Percentiles rank a stretch among this genome's conserved stretches.
These are phyloP conservation scores for Xylaria sp. DNA, from an alignment of 2,329 filamentous ascomycete species.

Conservation along the genomic window DNA sequence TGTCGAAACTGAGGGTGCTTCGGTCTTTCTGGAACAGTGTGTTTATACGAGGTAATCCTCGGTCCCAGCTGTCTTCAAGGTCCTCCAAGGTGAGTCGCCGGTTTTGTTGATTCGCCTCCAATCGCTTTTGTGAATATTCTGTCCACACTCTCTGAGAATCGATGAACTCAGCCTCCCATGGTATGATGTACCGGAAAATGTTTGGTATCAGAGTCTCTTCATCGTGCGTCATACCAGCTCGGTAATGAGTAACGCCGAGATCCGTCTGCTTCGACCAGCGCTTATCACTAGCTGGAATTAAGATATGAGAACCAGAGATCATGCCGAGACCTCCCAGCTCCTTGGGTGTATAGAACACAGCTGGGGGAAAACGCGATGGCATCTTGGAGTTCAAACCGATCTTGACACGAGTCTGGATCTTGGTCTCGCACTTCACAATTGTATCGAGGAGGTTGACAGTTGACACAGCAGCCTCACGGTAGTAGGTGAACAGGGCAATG, in stretches of 20 bases:
- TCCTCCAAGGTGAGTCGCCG: conserved; percentile 93
- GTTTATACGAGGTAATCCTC: conserved; percentile 96
- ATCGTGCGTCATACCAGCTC: conserved; percentile 97
- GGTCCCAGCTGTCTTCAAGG: conserved; percentile 97
- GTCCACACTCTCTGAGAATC: conserved; percentile 99
- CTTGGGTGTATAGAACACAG: conserved; percentile 98
- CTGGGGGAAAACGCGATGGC: conserved; percentile 97
- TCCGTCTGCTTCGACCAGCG: conserved; percentile 99
- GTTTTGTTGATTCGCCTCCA: conserved; percentile 98
- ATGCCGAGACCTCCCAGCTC: conserved; percentile 96
- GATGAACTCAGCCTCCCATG: conserved; percentile 98
- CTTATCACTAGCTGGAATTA: conserved; percentile 97
- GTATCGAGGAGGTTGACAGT: conserved; percentile 94
- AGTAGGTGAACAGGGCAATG: conserved; percentile 98
- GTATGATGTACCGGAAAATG: conserved; percentile 99
- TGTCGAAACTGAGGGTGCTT: conserved; percentile 97
- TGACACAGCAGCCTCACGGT: conserved; percentile 95
- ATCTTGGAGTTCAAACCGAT: conserved; percentile 99
- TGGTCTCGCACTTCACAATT: conserved; percentile 99
- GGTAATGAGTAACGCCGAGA: conserved; percentile 94
- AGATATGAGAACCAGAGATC: conserved; percentile 98
- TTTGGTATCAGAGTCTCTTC: conserved; percentile 98
- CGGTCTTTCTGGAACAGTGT: conserved; percentile 98
- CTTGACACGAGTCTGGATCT: conserved; percentile 98
- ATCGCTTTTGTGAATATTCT: conserved; percentile 96